Evolutionary conservation across 106 monocot species (phyloP).

Genomic region (Dendrobium officinale): DNA sequence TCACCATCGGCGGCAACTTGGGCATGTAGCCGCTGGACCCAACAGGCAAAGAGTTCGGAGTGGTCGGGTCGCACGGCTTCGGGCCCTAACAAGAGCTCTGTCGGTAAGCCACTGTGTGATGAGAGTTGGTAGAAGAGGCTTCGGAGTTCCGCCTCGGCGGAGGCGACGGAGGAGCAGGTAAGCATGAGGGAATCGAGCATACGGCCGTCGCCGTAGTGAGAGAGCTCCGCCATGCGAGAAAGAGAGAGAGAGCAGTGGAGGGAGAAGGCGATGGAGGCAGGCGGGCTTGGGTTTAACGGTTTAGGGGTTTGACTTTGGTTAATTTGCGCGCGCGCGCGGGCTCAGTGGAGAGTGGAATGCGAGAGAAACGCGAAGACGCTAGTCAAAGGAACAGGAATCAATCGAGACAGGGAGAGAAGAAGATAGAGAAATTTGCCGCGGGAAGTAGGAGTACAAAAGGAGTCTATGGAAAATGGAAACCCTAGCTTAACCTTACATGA

Average conservation of each 20-base stretch:
- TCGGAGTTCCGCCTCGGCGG: constrained; percentile 14
- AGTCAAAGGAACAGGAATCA: constrained; percentile 5
- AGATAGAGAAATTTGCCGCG: neutral
- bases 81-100: neutral
- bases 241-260: neutral
- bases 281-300: neutral
- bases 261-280: neutral
- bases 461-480: neutral
- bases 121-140: constrained; percentile 13
- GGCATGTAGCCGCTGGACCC: constrained; percentile 5
- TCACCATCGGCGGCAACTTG: neutral
- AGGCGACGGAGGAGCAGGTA: constrained; percentile 4
- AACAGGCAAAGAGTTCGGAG: constrained; percentile 7
- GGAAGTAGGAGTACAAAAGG: neutral
- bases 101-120: neutral
- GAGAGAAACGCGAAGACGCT: neutral
- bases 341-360: neutral
- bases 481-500: neutral
- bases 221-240: constrained; percentile 5
- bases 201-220: constrained; percentile 1
- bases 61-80: neutral
- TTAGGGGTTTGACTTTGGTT: neutral
- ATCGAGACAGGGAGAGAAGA: neutral
- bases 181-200: neutral
- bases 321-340: neutral